Evolutionary conservation across 352 stramenopile genomes (phyloP).

Genomic region (Phytophthora fragariae): DNA sequence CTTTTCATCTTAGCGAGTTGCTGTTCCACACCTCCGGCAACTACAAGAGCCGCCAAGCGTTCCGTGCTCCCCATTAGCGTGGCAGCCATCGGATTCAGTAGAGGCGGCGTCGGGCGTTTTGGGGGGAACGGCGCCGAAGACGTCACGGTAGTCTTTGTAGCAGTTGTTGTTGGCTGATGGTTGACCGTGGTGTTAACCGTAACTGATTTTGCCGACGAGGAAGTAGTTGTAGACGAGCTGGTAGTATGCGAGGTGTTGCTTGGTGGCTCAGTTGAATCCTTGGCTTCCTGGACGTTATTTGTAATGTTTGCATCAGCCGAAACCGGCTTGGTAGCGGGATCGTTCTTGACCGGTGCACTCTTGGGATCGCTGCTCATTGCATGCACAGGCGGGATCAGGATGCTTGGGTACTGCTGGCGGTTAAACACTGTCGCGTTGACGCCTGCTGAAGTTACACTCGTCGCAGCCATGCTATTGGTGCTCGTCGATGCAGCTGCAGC

Average conservation of each 20-base stretch:
- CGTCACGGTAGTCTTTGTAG: background rate
- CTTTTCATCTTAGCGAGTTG: conserved; percentile 78
- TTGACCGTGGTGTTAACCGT: conserved; percentile 5
- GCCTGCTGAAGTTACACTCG: conserved; percentile 15
- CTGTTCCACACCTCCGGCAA: conserved; percentile 74
- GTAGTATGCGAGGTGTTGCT: conserved; percentile 11
- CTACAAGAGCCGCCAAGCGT: conserved; percentile 61
- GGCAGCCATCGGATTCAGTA: conserved; percentile 39
- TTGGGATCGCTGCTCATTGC: conserved; percentile 24
- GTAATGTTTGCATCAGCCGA: background rate
- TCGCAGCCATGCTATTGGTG: conserved; percentile 10
- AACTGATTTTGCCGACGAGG: conserved; percentile 1
- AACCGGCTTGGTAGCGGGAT: conserved; percentile 10
- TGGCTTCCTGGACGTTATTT: conserved; percentile 18
- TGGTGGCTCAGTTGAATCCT: conserved; percentile 8
- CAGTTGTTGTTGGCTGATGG: conserved; percentile 12
- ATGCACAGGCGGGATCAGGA: conserved; percentile 49
- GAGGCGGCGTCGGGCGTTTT: conserved; percentile 15
- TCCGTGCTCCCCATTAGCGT: conserved; percentile 59
- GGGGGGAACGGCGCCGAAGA: conserved; percentile 15
- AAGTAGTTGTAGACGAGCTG: background rate
- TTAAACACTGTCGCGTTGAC: conserved; percentile 53
- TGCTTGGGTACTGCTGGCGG: conserved; percentile 66
- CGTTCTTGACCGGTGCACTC: conserved; percentile 19
- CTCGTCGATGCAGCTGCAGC: conserved; percentile 17